Evolutionary conservation across 176 grass and related monocot genomes (phyloP).

Genomic region (Zea luxurians): DNA sequence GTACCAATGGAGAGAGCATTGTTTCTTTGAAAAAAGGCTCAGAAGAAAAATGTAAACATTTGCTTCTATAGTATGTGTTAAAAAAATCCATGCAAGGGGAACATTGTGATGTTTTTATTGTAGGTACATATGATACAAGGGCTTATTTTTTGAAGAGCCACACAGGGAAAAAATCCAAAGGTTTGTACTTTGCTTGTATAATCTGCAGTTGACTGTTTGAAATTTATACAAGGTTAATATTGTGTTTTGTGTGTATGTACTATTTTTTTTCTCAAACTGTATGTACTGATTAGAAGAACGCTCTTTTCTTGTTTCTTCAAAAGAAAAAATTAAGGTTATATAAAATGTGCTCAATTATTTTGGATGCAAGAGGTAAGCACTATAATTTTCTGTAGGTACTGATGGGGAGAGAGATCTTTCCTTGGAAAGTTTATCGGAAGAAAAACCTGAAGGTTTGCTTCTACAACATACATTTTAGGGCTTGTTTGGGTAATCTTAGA

Average conservation of each 20-base stretch:
- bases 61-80: slow-evolving; percentile 9
- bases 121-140: slow-evolving; percentile 26
- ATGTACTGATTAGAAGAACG: not conserved
- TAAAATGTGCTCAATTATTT: not conserved
- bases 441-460: slow-evolving; percentile 22
- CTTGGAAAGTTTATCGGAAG: slow-evolving; percentile 2
- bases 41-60: slow-evolving; percentile 37
- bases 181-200: slow-evolving; percentile 31
- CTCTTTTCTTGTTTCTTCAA: not conserved
- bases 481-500: too few species aligned
- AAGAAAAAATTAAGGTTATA: slow-evolving; percentile 27
- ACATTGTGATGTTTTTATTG: not conserved
- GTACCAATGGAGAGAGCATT: slow-evolving; percentile 7
- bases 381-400: slow-evolving; percentile 20
- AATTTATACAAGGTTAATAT: not conserved
- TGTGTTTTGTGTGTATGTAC: slow-evolving; percentile 5
- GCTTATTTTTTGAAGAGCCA: not conserved
- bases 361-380: not conserved
- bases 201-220: slow-evolving; percentile 15
- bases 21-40: slow-evolving; percentile 10
- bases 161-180: slow-evolving; percentile 27
- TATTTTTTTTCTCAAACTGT: not conserved
- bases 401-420: not conserved
- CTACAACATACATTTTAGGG: not conserved
- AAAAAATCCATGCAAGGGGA: not conserved